Conservation (phyloP, 1,284 basidiomycete genomes). For the Meripilus lineatus region DNA sequence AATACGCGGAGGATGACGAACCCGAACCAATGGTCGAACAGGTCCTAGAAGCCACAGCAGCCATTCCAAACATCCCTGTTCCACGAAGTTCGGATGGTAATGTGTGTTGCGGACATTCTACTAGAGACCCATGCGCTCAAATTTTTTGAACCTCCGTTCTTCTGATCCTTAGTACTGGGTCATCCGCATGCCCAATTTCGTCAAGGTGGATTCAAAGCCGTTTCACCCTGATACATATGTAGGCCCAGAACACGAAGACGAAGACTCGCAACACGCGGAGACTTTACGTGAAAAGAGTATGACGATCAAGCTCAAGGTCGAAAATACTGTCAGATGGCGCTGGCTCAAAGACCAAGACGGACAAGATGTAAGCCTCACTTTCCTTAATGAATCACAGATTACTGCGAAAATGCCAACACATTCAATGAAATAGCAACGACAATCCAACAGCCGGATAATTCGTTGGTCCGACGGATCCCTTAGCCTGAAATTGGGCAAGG, state of each 20-base stretch:
- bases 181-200: conserved; percentile 78
- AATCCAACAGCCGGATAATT: conserved; percentile 85
- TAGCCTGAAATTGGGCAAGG: conserved; percentile 84
- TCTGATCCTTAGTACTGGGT: conserved; percentile 62
- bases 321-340: conserved; percentile 89
- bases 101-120: conserved; percentile 37
- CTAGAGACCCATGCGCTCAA: conserved; percentile 2
- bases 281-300: conserved; percentile 66
- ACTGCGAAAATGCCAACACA: not conserved
- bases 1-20: conserved; percentile 79
- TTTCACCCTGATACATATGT: conserved; percentile 79
- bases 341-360: conserved; percentile 75
- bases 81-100: conserved; percentile 68
- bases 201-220: conserved; percentile 77
- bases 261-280: conserved; percentile 49
- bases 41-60: conserved; percentile 64
- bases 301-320: conserved; percentile 80
- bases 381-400: not conserved
- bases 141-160: conserved; percentile 1
- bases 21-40: conserved; percentile 48
- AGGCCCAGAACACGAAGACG: conserved; percentile 75
- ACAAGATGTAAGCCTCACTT: conserved; percentile 52
- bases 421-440: conserved; percentile 46
- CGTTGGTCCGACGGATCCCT: conserved; percentile 90
- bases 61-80: conserved; percentile 74